These are phyloP conservation scores for Solanum aculeatissimum DNA, from an alignment of 305 asterid genomes.

Conservation along the genomic window DNA sequence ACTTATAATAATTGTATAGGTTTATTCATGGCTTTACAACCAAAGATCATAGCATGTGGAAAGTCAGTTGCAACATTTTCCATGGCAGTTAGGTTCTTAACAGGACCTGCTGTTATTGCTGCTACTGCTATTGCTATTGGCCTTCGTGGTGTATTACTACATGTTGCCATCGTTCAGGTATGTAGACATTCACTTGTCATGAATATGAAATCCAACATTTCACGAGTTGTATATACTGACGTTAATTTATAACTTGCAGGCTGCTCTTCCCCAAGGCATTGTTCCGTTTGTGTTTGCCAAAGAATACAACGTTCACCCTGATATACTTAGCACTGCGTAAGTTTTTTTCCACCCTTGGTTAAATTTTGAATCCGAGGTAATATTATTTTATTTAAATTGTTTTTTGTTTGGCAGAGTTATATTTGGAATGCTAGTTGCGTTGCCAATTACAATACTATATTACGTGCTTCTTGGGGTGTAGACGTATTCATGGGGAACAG, in stretches of 20 bases:
- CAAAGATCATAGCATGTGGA: constrained; percentile 82
- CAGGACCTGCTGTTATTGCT: constrained; percentile 94
- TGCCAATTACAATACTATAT: constrained; percentile 72
- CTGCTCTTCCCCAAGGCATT: constrained; percentile 88
- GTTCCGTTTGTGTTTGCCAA: constrained; percentile 86
- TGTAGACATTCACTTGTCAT: not conserved
- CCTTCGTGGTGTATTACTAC: constrained; percentile 70
- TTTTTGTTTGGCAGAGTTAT: constrained; percentile 50
- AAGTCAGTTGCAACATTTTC: constrained; percentile 77
- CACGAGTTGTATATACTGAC: not conserved
- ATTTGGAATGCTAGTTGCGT: constrained; percentile 75
- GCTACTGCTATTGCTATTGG: constrained; percentile 87
- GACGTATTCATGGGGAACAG: constrained; percentile 10
- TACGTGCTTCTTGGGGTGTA: constrained; percentile 73
- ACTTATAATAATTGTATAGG: constrained; percentile 19
- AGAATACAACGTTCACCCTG: constrained; percentile 81
- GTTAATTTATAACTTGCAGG: constrained; percentile 25
- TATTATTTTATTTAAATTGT: not conserved
- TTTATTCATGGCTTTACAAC: constrained; percentile 91
- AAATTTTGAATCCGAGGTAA: not conserved
- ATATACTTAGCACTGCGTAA: constrained; percentile 86
- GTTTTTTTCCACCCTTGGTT: not conserved
- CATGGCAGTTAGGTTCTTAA: constrained; percentile 88
- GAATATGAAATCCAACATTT: too few species aligned
- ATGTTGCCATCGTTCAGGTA: constrained; percentile 88